Evolutionary conservation across 768 basidiomycete genomes (phyloP), one percentile per base, ranked within the genome.

Genomic region (Kwoniella shandongensis): DNA sequence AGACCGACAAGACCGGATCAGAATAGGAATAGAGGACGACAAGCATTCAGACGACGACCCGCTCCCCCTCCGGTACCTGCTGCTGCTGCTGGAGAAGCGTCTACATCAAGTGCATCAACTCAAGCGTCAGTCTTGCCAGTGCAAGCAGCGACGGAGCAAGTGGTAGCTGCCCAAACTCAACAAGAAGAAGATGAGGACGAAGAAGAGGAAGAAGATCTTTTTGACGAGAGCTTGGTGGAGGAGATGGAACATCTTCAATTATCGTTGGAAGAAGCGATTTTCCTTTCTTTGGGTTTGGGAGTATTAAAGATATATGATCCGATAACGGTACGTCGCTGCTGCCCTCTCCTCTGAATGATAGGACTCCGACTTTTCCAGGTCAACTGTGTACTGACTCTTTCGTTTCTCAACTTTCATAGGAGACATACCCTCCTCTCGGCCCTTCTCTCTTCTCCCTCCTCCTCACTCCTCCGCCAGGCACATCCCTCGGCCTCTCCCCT

Each of bases 231-330:
- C 44, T 77, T 80, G 0, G 78, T 86, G 5, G 83, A 85, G 59
- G 85, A 92, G 65, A 78, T 91, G 44, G 93, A 96, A 74, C 91
- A 94, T 78, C 81, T 97, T 25, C 93, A 96, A 69, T 82, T 97
- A 26, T 89, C 89, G 0, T 82, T 91, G 1, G 85, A 85, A 64
- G 93, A 96, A 73, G 89, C 91, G 0, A 92, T 91, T 75, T 96
- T 94, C 75, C 79, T 97, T 40, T 67, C 85, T 2, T 90, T 91
- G 87, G 86, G 82, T 59, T 74, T 96, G 5, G 88, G 89, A 57
- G 93, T 91, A 66, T 80, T 97, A 26, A 84, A 83, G 2, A 79
- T 96, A 4, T 70, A 84, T 3, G 82, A 87, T 73, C 79, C 86
- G 8, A 74, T 80, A 22, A 85, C 85, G 54, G 91, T 91, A 79